Evolutionary conservation across 164 flowering plant species (phyloP), one percentile per base, ranked within the genome.

Genomic region (Warburgia ugandensis): DNA sequence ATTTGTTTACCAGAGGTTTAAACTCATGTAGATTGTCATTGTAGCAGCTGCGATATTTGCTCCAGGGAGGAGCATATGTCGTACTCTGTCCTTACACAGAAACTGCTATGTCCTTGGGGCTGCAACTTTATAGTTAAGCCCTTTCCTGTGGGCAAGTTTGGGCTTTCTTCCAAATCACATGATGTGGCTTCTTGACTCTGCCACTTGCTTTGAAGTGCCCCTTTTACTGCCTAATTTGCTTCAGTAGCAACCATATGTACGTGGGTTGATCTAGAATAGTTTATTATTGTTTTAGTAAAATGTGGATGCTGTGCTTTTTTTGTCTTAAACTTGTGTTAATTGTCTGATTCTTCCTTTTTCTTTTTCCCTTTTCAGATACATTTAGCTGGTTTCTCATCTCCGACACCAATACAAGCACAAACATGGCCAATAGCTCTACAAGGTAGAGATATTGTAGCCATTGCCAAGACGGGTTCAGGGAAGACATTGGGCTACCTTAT

Each of bases 41-140:
- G 81, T 75, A 88, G 86, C 95, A 86, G 95, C 85, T 86, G 94
- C 97, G 97, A 89, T 89, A 89, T 89, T 77, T 89, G 97, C 95
- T 89, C 97, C 94, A 63, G 87, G 72, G 77, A 70, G 95, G 97
- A 84, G 97, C 97, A 80, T 73, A 81, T 87, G 96, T 89, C 95
- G 97, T 86, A 86, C 94, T 79, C 97, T 86, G 97, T 83, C 55
- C 73, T 72, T 9, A 45, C 60, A 68, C 79, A 68, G 75, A 76
- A 76, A 68, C 62, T 75, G 68, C 65, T 73, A 73, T 71, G 77
- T 71, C 66, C 75, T 80, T 78, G 78, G 82, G 84, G 76, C 77
- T 78, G 85, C 77, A 78, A 79, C 79, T 79, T 73, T 73, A 75
- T 66, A 56, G 77, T 81, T 77, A 86, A 81, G 72, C 86, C 84